Base-by-base conservation (phyloP, 352 stramenopile species). In the Phytophthora macrochlamydospora region DNA sequence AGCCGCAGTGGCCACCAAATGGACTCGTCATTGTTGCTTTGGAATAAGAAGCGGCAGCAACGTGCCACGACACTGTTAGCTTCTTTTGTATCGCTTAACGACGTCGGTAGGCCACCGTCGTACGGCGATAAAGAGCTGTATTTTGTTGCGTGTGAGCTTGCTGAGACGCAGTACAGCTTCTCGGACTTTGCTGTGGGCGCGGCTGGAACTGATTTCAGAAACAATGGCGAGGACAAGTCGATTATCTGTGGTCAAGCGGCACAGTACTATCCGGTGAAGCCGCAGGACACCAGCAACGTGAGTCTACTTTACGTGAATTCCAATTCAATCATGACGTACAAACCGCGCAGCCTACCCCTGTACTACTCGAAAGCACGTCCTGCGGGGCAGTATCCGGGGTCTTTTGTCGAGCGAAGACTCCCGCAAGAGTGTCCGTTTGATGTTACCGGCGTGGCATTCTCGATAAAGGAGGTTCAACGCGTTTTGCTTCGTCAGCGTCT, bases 1-100 rank as follows among this genome's bases (percentile, higher is more conserved):
- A 58, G 72, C 28, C 79, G 70, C 1, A 71, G 77, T 4, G 79
- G 81, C 37, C 77, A 89, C 18, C 75, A 87, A n/a, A 69, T 83
- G 44, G 82, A 91, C 56, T 86, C 82, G 48, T 87, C 82, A 11
- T 43, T 91, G 24, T 38, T 87, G 35, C 67, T 89, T 0, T 91
- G 82, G 82, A 88, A 51, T 50, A 89, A 89, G 65, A 52, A 67
- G 6, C 58, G 65, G 18, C 79, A 91, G 50, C 68, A 65, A 7
- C 78, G 73, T 31, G 79, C 82, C 13, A 91, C 82, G 0, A 68
- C 71, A 7, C 48, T 85, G 14, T 48, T 91, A 38, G 71, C 59
- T 0, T 87, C 74, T 4, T 85, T 87, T 52, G 56, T 88, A 30
- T 64, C 75, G 7, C 57, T 77, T 0, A 73, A 65, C 33, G 54